Conservation (phyloP, 73 alveolate species). For the Tetrahymena elliotti region DNA sequence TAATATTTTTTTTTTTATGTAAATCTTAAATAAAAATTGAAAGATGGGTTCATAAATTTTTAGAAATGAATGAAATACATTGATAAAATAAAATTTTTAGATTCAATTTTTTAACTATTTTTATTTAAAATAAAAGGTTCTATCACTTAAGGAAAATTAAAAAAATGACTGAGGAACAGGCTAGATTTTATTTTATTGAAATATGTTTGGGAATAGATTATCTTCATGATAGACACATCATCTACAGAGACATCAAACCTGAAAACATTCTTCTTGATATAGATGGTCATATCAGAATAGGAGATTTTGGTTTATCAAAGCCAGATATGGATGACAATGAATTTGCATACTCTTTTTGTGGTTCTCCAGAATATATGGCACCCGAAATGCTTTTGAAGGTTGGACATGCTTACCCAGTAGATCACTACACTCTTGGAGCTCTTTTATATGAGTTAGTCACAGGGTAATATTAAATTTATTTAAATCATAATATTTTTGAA, state of each 20-base stretch:
- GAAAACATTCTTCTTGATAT: conserved; percentile 59
- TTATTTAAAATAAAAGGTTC: neutral
- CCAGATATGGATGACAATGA: conserved; percentile 33
- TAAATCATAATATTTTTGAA: neutral
- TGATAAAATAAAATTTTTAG: no score
- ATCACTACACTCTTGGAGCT: conserved; percentile 50
- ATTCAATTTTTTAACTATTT: no score
- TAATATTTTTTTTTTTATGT: no score
- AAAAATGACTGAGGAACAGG: conserved; percentile 53
- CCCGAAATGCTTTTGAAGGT: conserved; percentile 47
- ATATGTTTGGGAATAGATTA: conserved; percentile 61
- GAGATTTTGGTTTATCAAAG: conserved; percentile 59
- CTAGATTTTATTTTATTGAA: conserved; percentile 54
- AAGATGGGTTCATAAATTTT: no score
- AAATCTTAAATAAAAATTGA: no score
- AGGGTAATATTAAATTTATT: neutral
- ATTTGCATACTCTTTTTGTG: conserved; percentile 45
- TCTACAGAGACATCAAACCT: conserved; percentile 81
- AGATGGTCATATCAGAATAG: conserved; percentile 44
- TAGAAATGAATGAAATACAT: no score
- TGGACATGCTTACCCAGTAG: conserved; percentile 55
- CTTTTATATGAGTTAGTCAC: conserved; percentile 40
- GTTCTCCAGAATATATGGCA: conserved; percentile 60
- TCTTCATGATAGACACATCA: conserved; percentile 62
- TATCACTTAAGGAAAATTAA: neutral